These are phyloP conservation scores for Cercospora beticola DNA, from an alignment of 2,329 filamentous ascomycete species.

Conservation along the genomic window DNA sequence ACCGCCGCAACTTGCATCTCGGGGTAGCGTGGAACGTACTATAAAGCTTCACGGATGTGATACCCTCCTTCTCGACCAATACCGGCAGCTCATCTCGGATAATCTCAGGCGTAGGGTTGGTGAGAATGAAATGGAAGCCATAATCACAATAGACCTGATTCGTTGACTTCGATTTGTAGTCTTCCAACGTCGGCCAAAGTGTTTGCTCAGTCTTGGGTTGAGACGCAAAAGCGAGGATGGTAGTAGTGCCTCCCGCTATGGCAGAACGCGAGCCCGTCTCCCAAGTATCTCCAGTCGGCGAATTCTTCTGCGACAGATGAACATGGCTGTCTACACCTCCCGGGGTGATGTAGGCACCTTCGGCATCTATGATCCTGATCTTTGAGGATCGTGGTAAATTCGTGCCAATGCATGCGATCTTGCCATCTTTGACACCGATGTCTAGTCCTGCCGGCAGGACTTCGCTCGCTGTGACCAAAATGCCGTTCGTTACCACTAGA, in stretches of 20 bases:
- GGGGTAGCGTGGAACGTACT: constrained; percentile 25
- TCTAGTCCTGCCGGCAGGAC: constrained; percentile 46
- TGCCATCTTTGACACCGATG: constrained; percentile 50
- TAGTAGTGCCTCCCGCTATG: constrained; percentile 60
- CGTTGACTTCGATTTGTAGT: constrained; percentile 49
- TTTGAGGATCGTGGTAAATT: constrained; percentile 37
- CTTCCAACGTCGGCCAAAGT: constrained; percentile 48
- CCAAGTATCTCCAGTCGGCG: constrained; percentile 47
- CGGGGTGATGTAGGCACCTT: constrained; percentile 49
- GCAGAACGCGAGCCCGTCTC: constrained; percentile 55
- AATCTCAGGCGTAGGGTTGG: constrained; percentile 46
- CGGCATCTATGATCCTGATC: constrained; percentile 47
- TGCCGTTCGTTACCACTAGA: constrained; percentile 45
- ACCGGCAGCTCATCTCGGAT: constrained; percentile 45
- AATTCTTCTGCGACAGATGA: constrained; percentile 49
- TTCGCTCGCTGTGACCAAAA: constrained; percentile 51
- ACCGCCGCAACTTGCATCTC: neutral
- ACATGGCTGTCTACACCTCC: constrained; percentile 54
- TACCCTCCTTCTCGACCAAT: constrained; percentile 44
- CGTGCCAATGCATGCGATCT: constrained; percentile 48
- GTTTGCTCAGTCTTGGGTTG: constrained; percentile 51
- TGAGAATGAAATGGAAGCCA: constrained; percentile 55
- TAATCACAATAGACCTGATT: constrained; percentile 58
- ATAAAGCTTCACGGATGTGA: constrained; percentile 54
- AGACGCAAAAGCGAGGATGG: constrained; percentile 58